Evolutionary conservation across 108 stramenopile genomes (phyloP).

Genomic region (Craspedostauros australis): DNA sequence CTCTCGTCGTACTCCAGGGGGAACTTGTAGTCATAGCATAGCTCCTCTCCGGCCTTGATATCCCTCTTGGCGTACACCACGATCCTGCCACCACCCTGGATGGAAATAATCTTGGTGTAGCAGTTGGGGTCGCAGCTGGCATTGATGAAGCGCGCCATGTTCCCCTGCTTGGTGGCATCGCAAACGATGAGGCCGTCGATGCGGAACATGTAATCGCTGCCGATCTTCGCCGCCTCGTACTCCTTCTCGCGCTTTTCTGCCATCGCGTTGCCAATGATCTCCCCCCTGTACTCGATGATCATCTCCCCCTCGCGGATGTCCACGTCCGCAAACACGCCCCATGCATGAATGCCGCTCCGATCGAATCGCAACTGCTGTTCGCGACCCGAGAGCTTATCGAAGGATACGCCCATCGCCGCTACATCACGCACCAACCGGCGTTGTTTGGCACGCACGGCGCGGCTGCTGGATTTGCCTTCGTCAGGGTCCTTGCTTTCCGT

Average conservation of each 20-base stretch:
- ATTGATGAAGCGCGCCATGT: slow-evolving; percentile 95
- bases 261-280: slow-evolving; percentile 81
- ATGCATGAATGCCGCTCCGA: slow-evolving; percentile 67
- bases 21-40: slow-evolving; percentile 98
- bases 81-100: slow-evolving; percentile 67
- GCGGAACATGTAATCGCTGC: slow-evolving; percentile 94
- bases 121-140: slow-evolving; percentile 88
- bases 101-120: slow-evolving; percentile 77
- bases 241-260: slow-evolving; percentile 84
- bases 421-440: slow-evolving; percentile 59
- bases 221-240: slow-evolving; percentile 84
- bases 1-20: slow-evolving; percentile 54
- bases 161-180: slow-evolving; percentile 82
- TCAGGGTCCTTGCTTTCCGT: slow-evolving; percentile 20
- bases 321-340: slow-evolving; percentile 79
- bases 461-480: slow-evolving; percentile 29
- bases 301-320: slow-evolving; percentile 62
- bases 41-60: slow-evolving; percentile 88
- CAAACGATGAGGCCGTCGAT: slow-evolving; percentile 76
- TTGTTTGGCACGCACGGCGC: slow-evolving; percentile 67
- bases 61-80: slow-evolving; percentile 90
- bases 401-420: slow-evolving; percentile 31
- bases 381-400: slow-evolving; percentile 59
- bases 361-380: slow-evolving; percentile 66
- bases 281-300: slow-evolving; percentile 92